These are phyloP conservation scores for Kentomonas sorsogonicus DNA, from an alignment of 208 protist genomes.

Conservation along the genomic window DNA sequence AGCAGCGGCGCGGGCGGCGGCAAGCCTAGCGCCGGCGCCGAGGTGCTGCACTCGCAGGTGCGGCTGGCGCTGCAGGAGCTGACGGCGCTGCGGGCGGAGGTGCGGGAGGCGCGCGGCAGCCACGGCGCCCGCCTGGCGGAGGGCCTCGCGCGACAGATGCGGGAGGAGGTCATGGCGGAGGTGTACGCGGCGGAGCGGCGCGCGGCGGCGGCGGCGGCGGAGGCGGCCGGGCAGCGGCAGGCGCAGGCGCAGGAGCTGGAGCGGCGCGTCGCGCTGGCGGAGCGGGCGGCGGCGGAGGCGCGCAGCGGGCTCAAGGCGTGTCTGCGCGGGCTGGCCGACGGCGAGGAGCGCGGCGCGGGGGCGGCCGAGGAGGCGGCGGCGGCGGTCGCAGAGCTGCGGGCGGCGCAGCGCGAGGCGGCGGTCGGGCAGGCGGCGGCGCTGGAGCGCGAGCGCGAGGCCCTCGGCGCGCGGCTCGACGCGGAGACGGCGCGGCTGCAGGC, in stretches of 20 bases:
- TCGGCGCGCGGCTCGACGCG: slow-evolving; percentile 56
- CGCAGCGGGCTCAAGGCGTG: slow-evolving; percentile 21
- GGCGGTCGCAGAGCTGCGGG: too few species aligned
- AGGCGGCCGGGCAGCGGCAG: slow-evolving; percentile 40
- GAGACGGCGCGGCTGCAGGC: slow-evolving; percentile 65
- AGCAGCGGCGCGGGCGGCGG: too few species aligned
- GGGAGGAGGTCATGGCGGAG: slow-evolving; percentile 59
- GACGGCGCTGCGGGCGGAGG: slow-evolving; percentile 41
- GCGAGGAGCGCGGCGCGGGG: too few species aligned
- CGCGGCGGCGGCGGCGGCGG: slow-evolving; percentile 34
- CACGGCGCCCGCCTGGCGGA: slow-evolving; percentile 30
- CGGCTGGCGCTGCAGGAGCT: slow-evolving; percentile 54
- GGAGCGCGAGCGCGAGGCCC: slow-evolving; percentile 49
- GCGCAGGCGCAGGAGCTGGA: slow-evolving; percentile 48
- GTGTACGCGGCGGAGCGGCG: slow-evolving; percentile 46
- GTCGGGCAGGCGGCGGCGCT: too few species aligned
- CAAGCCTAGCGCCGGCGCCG: too few species aligned
- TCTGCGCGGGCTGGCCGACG: too few species aligned
- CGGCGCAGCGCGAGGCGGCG: too few species aligned
- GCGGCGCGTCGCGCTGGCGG: slow-evolving; percentile 23
- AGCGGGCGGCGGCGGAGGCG: slow-evolving; percentile 20
- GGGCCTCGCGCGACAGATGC: slow-evolving; percentile 20
- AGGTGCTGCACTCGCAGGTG: slow-evolving; percentile 56
- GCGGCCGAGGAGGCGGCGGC: too few species aligned
- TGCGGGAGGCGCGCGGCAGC: slow-evolving; percentile 38